Evolutionary conservation across 2,329 filamentous ascomycete species (phyloP), one percentile per base, ranked within the genome.

Genomic region (Hymenoscyphus fraxineus): DNA sequence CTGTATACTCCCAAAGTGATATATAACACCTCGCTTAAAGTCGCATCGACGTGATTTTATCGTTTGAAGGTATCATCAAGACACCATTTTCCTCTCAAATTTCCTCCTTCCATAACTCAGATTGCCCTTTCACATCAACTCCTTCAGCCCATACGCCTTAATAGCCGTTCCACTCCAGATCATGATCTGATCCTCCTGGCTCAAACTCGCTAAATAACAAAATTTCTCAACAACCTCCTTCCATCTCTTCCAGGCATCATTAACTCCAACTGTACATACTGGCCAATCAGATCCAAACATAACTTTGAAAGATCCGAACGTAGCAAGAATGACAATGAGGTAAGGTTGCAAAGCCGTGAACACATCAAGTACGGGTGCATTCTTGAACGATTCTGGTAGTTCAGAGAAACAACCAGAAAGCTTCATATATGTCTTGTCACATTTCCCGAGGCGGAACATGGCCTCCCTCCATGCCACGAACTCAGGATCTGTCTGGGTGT

Each of bases 251-350:
- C 93, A 97, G 39, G 90, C 87, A 27, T 73, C 73, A 35, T 75
- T 35, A 55, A 80, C 78, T 0, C 85, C 85, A 40, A 92, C 79
- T 67, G 92, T 93, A 78, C 92, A 96, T 0, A 97, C 89, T 1
- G 94, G 93, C 94, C 94, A 98, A 77, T 97, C 93, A 68, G 90
- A 93, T 31, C 89, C 93, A 77, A 95, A 97, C 88, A 98, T 93
- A 74, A 95, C 83, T 68, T 92, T 83, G 27, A 80, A 75, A 0
- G 89, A 79, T 1, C 90, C 88, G 73, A 97, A 97, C 1, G 84
- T 83, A 35, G 87, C 83, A 61, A 96, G 84, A 0, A 93, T 79
- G 61, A 89, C 85, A 66, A 87, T 84, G 1, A 92, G 83, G 88
- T 91, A 96, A 31, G 88, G 88, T 65, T 83, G 81, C 22, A 91